phyloP scores from a whole-genome alignment of 495 filamentous ascomycete species.

The Daldinia childiae region DNA sequence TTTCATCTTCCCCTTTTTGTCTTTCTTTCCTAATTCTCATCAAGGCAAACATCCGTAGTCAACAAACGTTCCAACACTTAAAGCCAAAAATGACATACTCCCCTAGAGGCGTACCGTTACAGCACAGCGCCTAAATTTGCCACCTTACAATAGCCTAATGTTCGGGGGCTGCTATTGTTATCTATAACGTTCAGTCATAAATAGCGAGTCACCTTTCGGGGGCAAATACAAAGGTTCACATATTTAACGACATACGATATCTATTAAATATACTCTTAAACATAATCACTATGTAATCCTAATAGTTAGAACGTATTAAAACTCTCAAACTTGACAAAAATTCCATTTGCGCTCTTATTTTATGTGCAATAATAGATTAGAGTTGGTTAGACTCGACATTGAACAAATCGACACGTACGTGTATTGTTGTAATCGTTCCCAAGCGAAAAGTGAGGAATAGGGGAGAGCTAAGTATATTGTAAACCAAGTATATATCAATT shows the following conservation, averaged over 20 bases:
- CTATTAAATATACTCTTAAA: neutral
- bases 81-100: neutral
- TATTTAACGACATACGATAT: neutral
- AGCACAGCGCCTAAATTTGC: constrained; percentile 10
- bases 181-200: neutral
- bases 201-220: neutral
- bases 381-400: no score
- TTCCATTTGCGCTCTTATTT: neutral
- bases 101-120: constrained; percentile 1
- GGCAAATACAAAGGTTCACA: neutral
- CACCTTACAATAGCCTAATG: neutral
- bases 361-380: no score
- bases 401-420: no score
- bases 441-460: no score
- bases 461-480: no score
- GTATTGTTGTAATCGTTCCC: no score
- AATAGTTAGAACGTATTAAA: neutral
- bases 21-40: neutral
- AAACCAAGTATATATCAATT: no score
- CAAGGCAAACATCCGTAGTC: neutral
- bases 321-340: neutral
- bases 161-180: neutral
- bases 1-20: neutral
- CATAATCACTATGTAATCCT: neutral
- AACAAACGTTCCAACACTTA: constrained; percentile 6